Conservation (phyloP, 2,329 filamentous ascomycete genomes). For the Paecilomyces formosus region DNA sequence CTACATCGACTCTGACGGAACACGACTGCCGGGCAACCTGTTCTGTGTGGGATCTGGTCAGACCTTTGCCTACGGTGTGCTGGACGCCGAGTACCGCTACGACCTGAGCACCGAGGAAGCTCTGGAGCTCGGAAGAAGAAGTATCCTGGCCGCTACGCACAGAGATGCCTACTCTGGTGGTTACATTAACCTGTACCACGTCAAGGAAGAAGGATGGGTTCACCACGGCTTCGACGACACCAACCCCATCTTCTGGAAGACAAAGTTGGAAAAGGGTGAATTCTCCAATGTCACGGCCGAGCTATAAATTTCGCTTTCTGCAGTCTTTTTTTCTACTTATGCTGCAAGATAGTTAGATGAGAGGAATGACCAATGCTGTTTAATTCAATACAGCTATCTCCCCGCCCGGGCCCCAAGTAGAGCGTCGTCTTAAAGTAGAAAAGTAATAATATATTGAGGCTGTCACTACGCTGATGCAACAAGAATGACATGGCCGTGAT, state of each 20-base stretch:
- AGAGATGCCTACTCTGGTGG: constrained; percentile 98
- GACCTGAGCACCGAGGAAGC: constrained; percentile 82
- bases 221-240: constrained; percentile 98
- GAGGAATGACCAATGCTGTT: neutral
- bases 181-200: constrained; percentile 97
- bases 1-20: constrained; percentile 98
- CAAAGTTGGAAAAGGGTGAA: constrained; percentile 96
- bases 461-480: neutral
- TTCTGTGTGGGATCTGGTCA: constrained; percentile 98
- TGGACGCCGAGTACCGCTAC: constrained; percentile 92
- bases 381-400: neutral
- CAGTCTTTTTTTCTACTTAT: neutral
- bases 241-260: constrained; percentile 99
- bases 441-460: too few species aligned
- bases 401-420: too few species aligned
- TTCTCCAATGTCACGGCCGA: constrained; percentile 89
- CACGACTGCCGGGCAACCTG: constrained; percentile 82
- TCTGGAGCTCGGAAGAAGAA: constrained; percentile 80
- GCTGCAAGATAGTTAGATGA: neutral
- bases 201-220: constrained; percentile 98
- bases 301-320: constrained; percentile 33
- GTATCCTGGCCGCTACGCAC: constrained; percentile 93
- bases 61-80: constrained; percentile 96
- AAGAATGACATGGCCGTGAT: neutral
- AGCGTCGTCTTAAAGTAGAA: too few species aligned